Conservation (phyloP, 164 flowering plant species). For the Aristolochia californica region DNA sequence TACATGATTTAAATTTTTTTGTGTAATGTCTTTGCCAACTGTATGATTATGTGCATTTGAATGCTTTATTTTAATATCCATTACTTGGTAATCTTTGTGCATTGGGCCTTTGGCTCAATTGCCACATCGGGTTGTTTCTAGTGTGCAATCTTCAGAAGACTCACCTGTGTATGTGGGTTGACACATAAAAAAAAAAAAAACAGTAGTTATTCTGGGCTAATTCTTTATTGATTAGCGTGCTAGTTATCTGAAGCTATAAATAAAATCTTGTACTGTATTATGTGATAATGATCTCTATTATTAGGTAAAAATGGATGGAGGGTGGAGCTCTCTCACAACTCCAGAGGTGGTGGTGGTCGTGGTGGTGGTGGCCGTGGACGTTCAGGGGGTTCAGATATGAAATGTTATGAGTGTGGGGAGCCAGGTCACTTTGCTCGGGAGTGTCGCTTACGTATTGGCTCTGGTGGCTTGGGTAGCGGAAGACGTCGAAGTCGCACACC, state of each 20-base stretch:
- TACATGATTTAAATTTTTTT: too few species aligned
- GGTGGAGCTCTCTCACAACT: conserved; percentile 87
- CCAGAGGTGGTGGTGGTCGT: conserved; percentile 62
- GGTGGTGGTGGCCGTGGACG: conserved; percentile 66
- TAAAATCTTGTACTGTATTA: neutral
- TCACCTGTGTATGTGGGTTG: neutral
- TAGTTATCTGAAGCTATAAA: too few species aligned
- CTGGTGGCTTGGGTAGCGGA: conserved; percentile 32
- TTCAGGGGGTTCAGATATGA: conserved; percentile 74
- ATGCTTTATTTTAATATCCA: too few species aligned
- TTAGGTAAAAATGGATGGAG: conserved; percentile 94
- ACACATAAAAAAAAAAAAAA: neutral
- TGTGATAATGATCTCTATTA: neutral
- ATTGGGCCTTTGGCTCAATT: too few species aligned
- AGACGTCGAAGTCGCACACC: conserved; percentile 74
- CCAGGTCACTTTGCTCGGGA: conserved; percentile 97
- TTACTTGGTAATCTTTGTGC: too few species aligned
- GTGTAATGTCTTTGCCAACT: too few species aligned
- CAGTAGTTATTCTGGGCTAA: neutral
- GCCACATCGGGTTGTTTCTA: too few species aligned
- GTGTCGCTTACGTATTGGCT: conserved; percentile 63
- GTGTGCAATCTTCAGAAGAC: neutral
- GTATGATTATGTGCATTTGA: too few species aligned
- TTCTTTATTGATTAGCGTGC: neutral
- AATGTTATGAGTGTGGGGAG: conserved; percentile 96